Evolutionary conservation across 2,329 filamentous ascomycete genomes (phyloP).

Genomic region (Alternaria atra): DNA sequence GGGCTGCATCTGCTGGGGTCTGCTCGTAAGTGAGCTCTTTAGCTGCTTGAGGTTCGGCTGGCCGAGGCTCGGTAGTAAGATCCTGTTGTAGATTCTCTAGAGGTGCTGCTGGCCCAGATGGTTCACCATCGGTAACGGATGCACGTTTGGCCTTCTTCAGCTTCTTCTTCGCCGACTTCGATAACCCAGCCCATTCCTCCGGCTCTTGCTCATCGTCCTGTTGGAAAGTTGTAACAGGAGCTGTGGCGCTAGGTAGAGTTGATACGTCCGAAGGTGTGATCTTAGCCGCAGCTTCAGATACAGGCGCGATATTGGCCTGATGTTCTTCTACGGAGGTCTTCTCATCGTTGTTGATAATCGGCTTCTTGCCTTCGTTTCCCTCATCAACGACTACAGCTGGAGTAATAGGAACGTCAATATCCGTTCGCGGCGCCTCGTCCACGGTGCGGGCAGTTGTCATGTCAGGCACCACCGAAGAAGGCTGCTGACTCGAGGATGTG

Average conservation of each 20-base stretch:
- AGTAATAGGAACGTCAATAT: neutral
- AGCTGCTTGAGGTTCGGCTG: neutral
- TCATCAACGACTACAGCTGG: neutral
- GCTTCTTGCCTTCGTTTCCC: neutral
- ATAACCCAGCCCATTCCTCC: conserved; percentile 25
- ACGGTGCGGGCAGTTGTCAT: neutral
- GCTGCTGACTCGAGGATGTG: neutral
- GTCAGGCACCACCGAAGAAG: neutral
- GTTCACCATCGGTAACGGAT: conserved; percentile 24
- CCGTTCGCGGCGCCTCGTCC: neutral
- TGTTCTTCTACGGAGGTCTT: neutral
- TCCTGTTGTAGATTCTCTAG: conserved; percentile 14
- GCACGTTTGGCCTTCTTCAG: conserved; percentile 39
- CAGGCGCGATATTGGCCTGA: neutral
- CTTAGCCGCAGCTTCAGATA: neutral
- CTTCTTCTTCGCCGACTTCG: conserved; percentile 43
- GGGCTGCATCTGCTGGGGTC: neutral
- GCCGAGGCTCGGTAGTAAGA: conserved; percentile 8
- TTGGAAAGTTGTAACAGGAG: neutral
- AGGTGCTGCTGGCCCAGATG: conserved; percentile 19
- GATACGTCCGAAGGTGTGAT: neutral
- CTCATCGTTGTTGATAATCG: neutral
- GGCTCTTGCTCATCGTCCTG: conserved; percentile 16
- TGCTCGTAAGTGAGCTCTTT: neutral
- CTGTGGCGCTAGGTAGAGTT: neutral